These are phyloP conservation scores for Leishmania martiniquensis DNA, from an alignment of 208 protist species.

Conservation along the genomic window DNA sequence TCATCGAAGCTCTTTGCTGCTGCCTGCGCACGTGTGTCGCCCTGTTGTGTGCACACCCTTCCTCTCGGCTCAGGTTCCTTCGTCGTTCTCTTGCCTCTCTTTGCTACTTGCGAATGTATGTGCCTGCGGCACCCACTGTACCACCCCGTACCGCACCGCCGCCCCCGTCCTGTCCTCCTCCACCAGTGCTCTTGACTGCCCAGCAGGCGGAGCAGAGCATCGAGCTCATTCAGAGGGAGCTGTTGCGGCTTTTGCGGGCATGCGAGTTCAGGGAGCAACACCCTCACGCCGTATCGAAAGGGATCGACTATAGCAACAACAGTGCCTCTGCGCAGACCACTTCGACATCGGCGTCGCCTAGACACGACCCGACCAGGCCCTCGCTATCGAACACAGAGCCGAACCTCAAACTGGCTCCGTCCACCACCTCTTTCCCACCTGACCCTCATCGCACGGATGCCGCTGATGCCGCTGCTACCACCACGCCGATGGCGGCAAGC, in stretches of 20 bases:
- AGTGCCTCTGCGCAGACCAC: neutral
- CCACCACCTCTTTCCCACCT: neutral
- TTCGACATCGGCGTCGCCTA: neutral
- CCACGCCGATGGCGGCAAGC: neutral
- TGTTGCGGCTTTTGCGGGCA: conserved; percentile 41
- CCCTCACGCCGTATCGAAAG: conserved; percentile 14
- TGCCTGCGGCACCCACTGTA: neutral
- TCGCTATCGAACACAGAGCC: neutral
- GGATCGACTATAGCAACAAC: neutral
- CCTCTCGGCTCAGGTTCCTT: conserved; percentile 16
- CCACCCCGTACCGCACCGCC: neutral
- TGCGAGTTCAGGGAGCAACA: conserved; percentile 48
- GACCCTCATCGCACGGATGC: neutral
- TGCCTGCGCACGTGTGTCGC: neutral
- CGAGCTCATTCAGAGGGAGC: conserved; percentile 38
- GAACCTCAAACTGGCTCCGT: neutral
- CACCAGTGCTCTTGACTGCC: conserved; percentile 1
- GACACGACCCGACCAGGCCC: neutral
- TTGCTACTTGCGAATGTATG: neutral
- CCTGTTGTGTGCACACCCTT: neutral
- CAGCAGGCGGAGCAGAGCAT: conserved; percentile 30
- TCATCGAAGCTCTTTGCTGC: neutral
- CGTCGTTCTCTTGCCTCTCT: neutral
- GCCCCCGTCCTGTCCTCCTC: neutral
- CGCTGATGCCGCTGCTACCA: neutral